Conservation (phyloP, 2,329 filamentous ascomycete species). For the Fusarium mundagurra region DNA sequence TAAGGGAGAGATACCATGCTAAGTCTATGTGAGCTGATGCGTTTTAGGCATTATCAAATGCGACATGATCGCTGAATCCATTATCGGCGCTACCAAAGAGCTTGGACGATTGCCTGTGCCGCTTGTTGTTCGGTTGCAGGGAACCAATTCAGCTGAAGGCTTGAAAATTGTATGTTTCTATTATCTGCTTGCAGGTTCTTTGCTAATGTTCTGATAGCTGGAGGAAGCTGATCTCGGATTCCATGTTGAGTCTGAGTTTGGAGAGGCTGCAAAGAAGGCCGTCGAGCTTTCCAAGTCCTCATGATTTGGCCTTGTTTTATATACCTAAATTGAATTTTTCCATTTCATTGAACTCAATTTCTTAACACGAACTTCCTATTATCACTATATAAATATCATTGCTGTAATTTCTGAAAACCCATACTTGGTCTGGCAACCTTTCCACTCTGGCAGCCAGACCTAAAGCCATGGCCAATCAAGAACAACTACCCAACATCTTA, state of each 20-base stretch:
- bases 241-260: neutral
- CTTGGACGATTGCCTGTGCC: neutral
- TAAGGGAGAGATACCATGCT: neutral
- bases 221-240: neutral
- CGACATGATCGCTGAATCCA: neutral
- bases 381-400: fast-evolving
- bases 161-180: neutral
- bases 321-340: fast-evolving
- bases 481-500: neutral
- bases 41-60: neutral
- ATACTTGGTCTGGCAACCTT: neutral
- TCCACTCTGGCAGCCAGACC: no score
- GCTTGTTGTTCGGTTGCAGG: conserved; percentile 1
- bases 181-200: fast-evolving
- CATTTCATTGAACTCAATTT: fast-evolving
- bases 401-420: neutral
- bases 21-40: neutral
- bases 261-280: neutral
- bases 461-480: neutral
- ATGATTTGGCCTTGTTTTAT: neutral
- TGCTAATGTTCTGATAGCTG: neutral
- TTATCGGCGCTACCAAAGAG: neutral
- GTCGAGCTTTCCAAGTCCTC: neutral
- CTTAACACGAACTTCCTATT: fast-evolving
- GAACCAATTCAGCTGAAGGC: neutral